Base-by-base conservation (phyloP, 352 stramenopile genomes). In the Phytophthora crassamura region DNA sequence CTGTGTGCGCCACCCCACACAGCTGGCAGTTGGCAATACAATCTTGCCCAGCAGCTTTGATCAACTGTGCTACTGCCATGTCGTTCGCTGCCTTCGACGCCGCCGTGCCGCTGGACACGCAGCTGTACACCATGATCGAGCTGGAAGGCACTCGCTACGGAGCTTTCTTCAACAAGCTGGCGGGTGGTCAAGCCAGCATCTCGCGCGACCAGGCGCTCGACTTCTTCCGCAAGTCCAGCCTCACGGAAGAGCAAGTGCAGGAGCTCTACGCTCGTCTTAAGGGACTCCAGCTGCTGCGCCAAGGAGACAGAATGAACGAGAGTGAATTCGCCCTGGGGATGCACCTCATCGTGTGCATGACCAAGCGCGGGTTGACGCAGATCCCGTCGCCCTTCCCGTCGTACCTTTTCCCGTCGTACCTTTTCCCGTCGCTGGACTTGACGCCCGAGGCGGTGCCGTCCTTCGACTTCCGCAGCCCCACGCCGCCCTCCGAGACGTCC, bases 321-420 rank as follows among this genome's bases (percentile, higher is more conserved):
- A 78, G 72, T 22, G 80, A 90, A 59, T 93, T 93, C 56, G 57
- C 81, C 42, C 75, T 88, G 51, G 79, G 64, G 34, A 93, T 93
- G 85, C 85, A 93, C 68, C 69, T 93, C 15, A 91, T 93, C 47
- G 77, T 91, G 66, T 93, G 85, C 57, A 80, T 85, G 50, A 91
- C 85, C 22, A 91, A 91, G 61, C 82, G 85, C 32, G 82, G 69
- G 41, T 66, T 91, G n/a, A 58, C 62, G 0, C 65, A 63, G 35
- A 67, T 93, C 36, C 82, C 85, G 7, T 30, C 64, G 11, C 63
- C 50, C 4, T n/a, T n/a, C n/a, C n/a, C n/a, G n/a, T n/a, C n/a
- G n/a, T n/a, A n/a, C n/a, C n/a, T n/a, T n/a, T 88, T 91, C 39
- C 81, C 82, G 11, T 74, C 41, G 6, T 87, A 89, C 20, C 51